phyloP scores from a whole-genome alignment of 169 alveolate genomes.

The Pseudocohnilembus persalinus region DNA sequence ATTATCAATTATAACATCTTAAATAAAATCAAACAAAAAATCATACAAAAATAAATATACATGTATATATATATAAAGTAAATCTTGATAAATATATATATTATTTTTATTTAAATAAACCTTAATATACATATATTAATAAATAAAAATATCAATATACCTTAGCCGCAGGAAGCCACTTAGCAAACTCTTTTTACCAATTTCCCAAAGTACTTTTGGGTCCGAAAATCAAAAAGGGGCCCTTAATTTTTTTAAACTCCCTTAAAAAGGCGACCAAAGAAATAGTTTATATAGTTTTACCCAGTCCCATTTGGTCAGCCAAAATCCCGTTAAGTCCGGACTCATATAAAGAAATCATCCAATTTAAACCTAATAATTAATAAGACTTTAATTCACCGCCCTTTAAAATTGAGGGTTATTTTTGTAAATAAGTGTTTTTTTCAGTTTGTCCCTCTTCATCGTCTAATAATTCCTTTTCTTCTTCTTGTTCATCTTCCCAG shows the following conservation, averaged over 20 bases:
- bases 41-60: background rate
- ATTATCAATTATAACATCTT: background rate
- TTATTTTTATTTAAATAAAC: no score
- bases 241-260: conserved; percentile 57
- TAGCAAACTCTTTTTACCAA: conserved; percentile 93
- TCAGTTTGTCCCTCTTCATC: conserved; percentile 7
- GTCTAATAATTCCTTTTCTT: conserved; percentile 27
- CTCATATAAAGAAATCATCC: conserved; percentile 96
- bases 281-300: conserved; percentile 83
- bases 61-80: no score
- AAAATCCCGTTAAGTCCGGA: conserved; percentile 96
- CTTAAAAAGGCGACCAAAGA: conserved; percentile 63
- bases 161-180: conserved; percentile 95
- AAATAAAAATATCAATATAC: no score
- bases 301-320: conserved; percentile 99
- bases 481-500: conserved; percentile 31
- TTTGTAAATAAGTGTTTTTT: background rate
- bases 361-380: conserved; percentile 95
- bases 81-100: no score
- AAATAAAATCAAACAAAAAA: no score
- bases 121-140: no score
- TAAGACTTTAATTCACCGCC: conserved; percentile 93
- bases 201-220: conserved; percentile 95
- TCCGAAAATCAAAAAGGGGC: conserved; percentile 94
- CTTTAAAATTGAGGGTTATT: conserved; percentile 83